These are phyloP conservation scores for Mycosphaerella sp. DNA, from an alignment of 2,329 filamentous ascomycete species.

Conservation along the genomic window DNA sequence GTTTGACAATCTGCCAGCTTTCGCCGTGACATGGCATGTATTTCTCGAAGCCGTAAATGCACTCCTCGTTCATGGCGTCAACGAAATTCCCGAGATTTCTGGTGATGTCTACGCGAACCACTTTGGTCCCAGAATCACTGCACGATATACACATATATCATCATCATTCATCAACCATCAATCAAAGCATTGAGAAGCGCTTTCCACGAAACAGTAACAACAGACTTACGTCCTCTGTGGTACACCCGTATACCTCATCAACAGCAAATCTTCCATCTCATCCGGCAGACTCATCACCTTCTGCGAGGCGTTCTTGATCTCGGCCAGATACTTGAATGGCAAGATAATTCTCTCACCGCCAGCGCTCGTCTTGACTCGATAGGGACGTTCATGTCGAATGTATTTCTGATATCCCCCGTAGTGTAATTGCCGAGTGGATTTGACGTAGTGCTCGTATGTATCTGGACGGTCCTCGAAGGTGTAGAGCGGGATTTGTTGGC, in stretches of 20 bases:
- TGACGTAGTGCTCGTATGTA: constrained; percentile 12
- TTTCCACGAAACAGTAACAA: background rate
- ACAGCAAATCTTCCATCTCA: constrained; percentile 14
- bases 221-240: constrained; percentile 9
- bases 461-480: constrained; percentile 11
- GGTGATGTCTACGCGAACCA: constrained; percentile 13
- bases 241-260: constrained; percentile 15
- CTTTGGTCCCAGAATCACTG: constrained; percentile 14
- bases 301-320: constrained; percentile 16
- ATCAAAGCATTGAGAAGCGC: no score
- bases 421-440: constrained; percentile 11
- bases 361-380: constrained; percentile 10
- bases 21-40: constrained; percentile 3
- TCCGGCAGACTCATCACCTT: constrained; percentile 8
- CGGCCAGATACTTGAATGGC: constrained; percentile 6
- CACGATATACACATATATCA: background rate
- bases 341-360: constrained; percentile 14
- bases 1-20: constrained; percentile 11
- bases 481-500: background rate
- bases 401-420: constrained; percentile 11
- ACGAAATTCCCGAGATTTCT: constrained; percentile 15
- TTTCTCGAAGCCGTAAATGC: constrained; percentile 10
- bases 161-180: background rate
- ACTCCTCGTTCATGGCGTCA: constrained; percentile 11
- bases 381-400: constrained; percentile 2